A percentile compares a stretch with the other conserved stretches of the same genome.
These are phyloP conservation scores for Alternaria viburni DNA, from an alignment of 2,329 filamentous ascomycete genomes.

Conservation along the genomic window DNA sequence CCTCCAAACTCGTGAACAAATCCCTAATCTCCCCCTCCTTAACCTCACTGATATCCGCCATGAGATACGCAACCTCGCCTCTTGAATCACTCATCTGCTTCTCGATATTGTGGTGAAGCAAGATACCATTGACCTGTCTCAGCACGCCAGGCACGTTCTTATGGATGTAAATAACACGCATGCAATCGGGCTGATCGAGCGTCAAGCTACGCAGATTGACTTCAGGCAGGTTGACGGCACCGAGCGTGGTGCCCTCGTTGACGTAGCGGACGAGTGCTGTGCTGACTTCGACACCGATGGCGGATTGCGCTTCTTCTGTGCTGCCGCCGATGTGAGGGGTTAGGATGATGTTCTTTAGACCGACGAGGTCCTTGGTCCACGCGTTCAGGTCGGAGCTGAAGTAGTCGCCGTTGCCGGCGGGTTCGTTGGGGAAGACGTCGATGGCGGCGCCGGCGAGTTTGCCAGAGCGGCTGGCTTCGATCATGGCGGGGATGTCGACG, in stretches of 20 bases:
- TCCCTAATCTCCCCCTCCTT: constrained; percentile 81
- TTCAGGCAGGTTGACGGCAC: constrained; percentile 97
- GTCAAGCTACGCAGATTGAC: constrained; percentile 88
- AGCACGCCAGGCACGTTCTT: constrained; percentile 95
- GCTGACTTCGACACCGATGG: constrained; percentile 92
- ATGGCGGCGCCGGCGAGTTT: constrained; percentile 94
- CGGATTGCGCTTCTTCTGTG: constrained; percentile 95
- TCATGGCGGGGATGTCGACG: constrained; percentile 89
- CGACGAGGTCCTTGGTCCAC: constrained; percentile 85
- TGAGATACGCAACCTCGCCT: constrained; percentile 92
- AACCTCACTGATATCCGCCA: constrained; percentile 95
- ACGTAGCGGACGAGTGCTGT: constrained; percentile 91
- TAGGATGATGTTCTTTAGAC: constrained; percentile 89
- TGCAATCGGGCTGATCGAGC: constrained; percentile 85
- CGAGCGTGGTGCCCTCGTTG: constrained; percentile 89
- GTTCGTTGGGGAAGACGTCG: constrained; percentile 94
- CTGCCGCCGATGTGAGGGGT: constrained; percentile 97
- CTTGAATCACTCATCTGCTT: constrained; percentile 98
- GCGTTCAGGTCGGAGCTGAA: constrained; percentile 83
- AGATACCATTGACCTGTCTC: constrained; percentile 91
- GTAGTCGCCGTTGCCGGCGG: constrained; percentile 91
- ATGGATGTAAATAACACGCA: constrained; percentile 95
- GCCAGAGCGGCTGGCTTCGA: constrained; percentile 83
- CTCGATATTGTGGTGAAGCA: constrained; percentile 95
- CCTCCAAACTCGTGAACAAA: constrained; percentile 82